Evolutionary conservation across 2,329 filamentous ascomycete genomes (phyloP).

Genomic region (Fusarium sp.): DNA sequence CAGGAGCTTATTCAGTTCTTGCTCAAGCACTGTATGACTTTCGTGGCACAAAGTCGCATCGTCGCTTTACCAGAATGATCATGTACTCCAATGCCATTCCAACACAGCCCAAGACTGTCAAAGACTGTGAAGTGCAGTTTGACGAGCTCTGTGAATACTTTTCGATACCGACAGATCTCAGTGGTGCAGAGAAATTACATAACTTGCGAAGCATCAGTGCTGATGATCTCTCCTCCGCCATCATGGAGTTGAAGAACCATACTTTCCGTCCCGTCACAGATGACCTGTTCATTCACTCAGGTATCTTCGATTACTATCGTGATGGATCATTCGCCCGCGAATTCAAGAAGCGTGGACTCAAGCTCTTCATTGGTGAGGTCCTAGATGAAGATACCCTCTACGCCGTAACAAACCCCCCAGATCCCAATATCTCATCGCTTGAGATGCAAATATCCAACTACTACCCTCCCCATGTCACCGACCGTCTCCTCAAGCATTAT

Average conservation of each 20-base stretch:
- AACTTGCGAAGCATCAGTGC: neutral
- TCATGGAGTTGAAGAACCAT: constrained; percentile 12
- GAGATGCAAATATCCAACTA: constrained; percentile 12
- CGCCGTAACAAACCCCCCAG: constrained; percentile 10
- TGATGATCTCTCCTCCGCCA: neutral
- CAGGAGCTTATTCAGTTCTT: constrained; percentile 10
- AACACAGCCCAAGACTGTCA: constrained; percentile 13
- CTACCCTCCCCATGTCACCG: neutral
- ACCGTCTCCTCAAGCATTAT: constrained; percentile 18
- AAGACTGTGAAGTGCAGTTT: constrained; percentile 10
- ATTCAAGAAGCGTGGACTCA: constrained; percentile 2
- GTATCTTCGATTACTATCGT: constrained; percentile 18
- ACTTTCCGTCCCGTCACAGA: constrained; percentile 6
- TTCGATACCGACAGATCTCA: accelerated
- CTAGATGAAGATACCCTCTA: constrained; percentile 15
- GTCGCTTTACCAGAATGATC: constrained; percentile 2
- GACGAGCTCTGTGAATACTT: constrained; percentile 19
- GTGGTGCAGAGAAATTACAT: neutral
- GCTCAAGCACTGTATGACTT: constrained; percentile 2
- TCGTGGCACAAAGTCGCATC: neutral
- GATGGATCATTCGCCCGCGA: neutral
- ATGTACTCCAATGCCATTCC: constrained; percentile 26
- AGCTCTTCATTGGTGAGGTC: constrained; percentile 8
- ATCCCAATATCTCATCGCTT: neutral
- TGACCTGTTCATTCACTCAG: neutral